These are phyloP conservation scores for Ettlia oleoabundans DNA, from an alignment of 139 green algal genomes.

Conservation along the genomic window DNA sequence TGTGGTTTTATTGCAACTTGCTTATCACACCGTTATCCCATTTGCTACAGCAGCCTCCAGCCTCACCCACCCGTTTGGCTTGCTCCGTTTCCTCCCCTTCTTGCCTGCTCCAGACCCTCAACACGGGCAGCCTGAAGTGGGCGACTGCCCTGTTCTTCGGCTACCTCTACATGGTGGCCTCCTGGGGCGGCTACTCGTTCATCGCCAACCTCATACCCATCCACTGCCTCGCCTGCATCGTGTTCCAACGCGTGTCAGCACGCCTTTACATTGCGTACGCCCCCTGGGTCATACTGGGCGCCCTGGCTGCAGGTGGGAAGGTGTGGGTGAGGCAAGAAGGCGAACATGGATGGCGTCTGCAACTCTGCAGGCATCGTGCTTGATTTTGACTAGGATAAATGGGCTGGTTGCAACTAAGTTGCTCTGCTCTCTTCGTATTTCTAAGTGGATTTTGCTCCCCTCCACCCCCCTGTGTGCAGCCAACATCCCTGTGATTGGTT, in stretches of 20 bases:
- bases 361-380: too few species aligned
- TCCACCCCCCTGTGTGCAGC: constrained; percentile 47
- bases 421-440: too few species aligned
- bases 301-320: constrained; percentile 62
- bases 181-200: constrained; percentile 98
- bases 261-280: constrained; percentile 88
- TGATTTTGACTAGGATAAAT: too few species aligned
- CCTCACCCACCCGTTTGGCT: neutral
- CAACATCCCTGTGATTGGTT: constrained; percentile 93
- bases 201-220: constrained; percentile 98
- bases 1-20: too few species aligned
- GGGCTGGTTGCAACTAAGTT: too few species aligned
- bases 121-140: constrained; percentile 87
- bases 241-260: constrained; percentile 65
- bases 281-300: constrained; percentile 83
- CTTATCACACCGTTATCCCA: too few species aligned
- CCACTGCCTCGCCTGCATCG: constrained; percentile 87
- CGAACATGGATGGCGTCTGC: neutral
- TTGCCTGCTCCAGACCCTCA: constrained; percentile 76
- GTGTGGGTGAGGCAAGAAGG: neutral
- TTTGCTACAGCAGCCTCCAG: too few species aligned
- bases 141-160: constrained; percentile 65
- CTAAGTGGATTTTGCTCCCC: too few species aligned
- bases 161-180: constrained; percentile 92
- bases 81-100: neutral